Evolutionary conservation across 352 stramenopile genomes (phyloP).

Genomic region (Peronospora farinosa): DNA sequence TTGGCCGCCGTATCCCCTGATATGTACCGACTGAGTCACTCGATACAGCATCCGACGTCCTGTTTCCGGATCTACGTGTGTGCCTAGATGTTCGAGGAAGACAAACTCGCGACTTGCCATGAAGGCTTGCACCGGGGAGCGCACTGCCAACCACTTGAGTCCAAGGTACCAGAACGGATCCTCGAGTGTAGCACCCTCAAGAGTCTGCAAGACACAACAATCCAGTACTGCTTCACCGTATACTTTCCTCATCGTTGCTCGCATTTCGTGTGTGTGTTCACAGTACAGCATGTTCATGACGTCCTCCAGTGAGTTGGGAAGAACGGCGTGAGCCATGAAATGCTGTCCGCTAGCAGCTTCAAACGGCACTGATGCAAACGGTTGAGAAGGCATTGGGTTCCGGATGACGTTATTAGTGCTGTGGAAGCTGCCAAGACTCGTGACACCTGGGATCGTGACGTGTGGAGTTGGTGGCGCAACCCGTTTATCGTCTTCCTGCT

Average conservation of each 20-base stretch:
- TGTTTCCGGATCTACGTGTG: conserved; percentile 38
- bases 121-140: conserved; percentile 53
- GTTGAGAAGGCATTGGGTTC: conserved; percentile 9
- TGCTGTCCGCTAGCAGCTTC: conserved; percentile 34
- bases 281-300: conserved; percentile 57
- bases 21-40: conserved; percentile 53
- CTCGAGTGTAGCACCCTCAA: conserved; percentile 51
- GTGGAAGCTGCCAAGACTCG: conserved; percentile 25
- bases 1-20: conserved; percentile 52
- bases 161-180: conserved; percentile 76
- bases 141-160: conserved; percentile 67
- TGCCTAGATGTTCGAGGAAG: conserved; percentile 61
- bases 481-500: conserved; percentile 21
- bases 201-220: conserved; percentile 52
- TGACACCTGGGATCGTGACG: conserved; percentile 19
- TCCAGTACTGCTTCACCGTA: conserved; percentile 57
- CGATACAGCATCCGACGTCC: conserved; percentile 58
- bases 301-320: conserved; percentile 59
- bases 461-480: conserved; percentile 11
- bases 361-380: conserved; percentile 17
- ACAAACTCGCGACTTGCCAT: conserved; percentile 64
- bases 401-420: conserved; percentile 6
- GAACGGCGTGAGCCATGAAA: conserved; percentile 56
- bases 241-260: conserved; percentile 30
- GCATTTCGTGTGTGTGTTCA: conserved; percentile 50